Evolutionary conservation across 225 moss, liverwort and hornwort species (phyloP).

Genomic region (Marchantia polymorpha): DNA sequence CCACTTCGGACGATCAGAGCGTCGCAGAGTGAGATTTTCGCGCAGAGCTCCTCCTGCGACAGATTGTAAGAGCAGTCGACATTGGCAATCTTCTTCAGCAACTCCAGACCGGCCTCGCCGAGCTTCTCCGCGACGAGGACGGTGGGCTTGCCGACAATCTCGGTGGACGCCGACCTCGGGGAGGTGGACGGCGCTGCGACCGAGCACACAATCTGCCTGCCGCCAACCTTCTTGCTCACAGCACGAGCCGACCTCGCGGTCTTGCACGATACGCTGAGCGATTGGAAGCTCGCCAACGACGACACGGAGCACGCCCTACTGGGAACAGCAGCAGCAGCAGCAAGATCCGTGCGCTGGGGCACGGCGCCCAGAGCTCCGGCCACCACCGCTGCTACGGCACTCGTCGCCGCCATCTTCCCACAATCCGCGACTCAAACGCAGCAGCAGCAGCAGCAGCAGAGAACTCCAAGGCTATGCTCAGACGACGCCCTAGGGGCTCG

Average conservation of each 20-base stretch:
- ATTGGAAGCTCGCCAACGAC: constrained; percentile 22
- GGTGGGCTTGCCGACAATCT: constrained; percentile 52
- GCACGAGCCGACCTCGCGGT: not conserved
- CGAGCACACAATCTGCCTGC: constrained; percentile 26
- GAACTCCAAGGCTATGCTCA: not conserved
- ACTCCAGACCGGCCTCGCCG: constrained; percentile 72
- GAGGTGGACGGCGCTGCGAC: constrained; percentile 43
- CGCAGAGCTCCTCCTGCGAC: constrained; percentile 79
- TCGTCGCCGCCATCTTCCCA: constrained; percentile 24
- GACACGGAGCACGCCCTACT: constrained; percentile 4
- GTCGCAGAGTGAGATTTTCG: constrained; percentile 78
- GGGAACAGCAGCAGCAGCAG: not conserved
- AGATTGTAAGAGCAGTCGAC: constrained; percentile 90
- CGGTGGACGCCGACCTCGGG: constrained; percentile 41
- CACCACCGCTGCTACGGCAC: constrained; percentile 18
- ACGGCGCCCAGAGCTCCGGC: not conserved
- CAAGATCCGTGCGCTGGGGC: not conserved
- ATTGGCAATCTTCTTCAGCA: constrained; percentile 70
- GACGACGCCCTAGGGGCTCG: not conserved
- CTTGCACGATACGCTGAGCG: constrained; percentile 6
- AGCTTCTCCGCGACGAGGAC: constrained; percentile 94
- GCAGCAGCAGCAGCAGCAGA: not conserved
- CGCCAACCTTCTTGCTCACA: not conserved
- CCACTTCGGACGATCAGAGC: constrained; percentile 95
- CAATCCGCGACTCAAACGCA: not conserved